Conservation (phyloP, 306 rosid species). For the Medicago arabica region DNA sequence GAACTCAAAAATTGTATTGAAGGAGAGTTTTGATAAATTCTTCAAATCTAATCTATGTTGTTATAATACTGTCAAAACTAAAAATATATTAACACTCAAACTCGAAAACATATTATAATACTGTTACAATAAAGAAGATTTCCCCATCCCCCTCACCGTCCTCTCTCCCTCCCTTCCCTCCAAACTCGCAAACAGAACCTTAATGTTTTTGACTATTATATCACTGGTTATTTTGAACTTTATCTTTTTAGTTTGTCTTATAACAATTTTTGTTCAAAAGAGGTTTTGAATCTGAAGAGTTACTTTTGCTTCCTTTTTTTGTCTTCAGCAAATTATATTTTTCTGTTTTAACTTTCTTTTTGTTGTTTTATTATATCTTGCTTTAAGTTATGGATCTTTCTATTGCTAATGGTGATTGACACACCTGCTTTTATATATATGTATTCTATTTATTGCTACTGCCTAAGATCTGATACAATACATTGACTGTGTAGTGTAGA, state of each 20-base stretch:
- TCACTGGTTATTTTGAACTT: background rate
- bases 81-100: too few relatives aligned
- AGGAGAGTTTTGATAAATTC: too few relatives aligned
- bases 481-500: background rate
- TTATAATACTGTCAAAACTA: too few relatives aligned
- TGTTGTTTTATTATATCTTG: background rate
- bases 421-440: background rate
- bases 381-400: background rate
- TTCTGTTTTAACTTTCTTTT: background rate
- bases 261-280: background rate
- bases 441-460: too few relatives aligned
- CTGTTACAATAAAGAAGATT: too few relatives aligned
- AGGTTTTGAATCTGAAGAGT: background rate
- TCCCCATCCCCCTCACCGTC: too few relatives aligned
- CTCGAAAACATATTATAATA: too few relatives aligned
- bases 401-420: background rate
- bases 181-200: too few relatives aligned
- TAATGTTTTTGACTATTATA: slow-evolving; percentile 1
- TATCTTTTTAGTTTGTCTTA: background rate
- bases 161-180: too few relatives aligned
- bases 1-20: too few relatives aligned
- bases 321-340: background rate
- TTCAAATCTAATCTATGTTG: too few relatives aligned
- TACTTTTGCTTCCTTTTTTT: background rate
- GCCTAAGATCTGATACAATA: too few relatives aligned